These are phyloP conservation scores for Garcia nutans DNA, from an alignment of 345 rosid species.

Conservation along the genomic window DNA sequence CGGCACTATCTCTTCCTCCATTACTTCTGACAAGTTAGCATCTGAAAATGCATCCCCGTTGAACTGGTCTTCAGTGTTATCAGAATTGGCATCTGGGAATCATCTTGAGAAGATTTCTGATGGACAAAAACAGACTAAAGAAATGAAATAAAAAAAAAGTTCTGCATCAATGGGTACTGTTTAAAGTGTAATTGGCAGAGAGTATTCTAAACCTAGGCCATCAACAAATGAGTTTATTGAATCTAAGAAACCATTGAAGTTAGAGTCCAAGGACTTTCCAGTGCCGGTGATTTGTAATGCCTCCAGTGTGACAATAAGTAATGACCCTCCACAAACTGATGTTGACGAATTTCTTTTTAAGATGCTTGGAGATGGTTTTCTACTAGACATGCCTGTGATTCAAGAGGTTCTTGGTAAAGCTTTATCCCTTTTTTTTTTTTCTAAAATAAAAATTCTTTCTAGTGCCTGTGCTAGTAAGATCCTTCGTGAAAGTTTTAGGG, in stretches of 20 bases:
- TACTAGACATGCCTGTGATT: constrained; percentile 45
- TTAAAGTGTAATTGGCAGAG: constrained; percentile 47
- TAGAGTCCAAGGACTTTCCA: constrained; percentile 46
- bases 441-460: background rate
- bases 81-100: constrained; percentile 25
- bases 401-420: constrained; percentile 48
- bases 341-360: constrained; percentile 48
- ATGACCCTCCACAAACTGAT: constrained; percentile 26
- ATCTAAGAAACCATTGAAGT: constrained; percentile 46
- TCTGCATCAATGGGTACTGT: constrained; percentile 46
- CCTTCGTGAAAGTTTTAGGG: background rate
- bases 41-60: constrained; percentile 7
- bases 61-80: constrained; percentile 15
- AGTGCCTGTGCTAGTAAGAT: background rate
- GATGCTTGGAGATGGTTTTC: constrained; percentile 57
- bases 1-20: constrained; percentile 6
- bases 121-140: constrained; percentile 25
- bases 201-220: constrained; percentile 35
- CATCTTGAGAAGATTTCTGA: constrained; percentile 16
- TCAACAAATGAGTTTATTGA: constrained; percentile 25
- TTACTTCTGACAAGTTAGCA: constrained; percentile 6
- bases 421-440: constrained; percentile 5
- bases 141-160: constrained; percentile 29
- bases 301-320: constrained; percentile 10
- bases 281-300: constrained; percentile 37